phyloP scores from a whole-genome alignment of 805 yeast species.

The Tetrapisispora pingtungensis region DNA sequence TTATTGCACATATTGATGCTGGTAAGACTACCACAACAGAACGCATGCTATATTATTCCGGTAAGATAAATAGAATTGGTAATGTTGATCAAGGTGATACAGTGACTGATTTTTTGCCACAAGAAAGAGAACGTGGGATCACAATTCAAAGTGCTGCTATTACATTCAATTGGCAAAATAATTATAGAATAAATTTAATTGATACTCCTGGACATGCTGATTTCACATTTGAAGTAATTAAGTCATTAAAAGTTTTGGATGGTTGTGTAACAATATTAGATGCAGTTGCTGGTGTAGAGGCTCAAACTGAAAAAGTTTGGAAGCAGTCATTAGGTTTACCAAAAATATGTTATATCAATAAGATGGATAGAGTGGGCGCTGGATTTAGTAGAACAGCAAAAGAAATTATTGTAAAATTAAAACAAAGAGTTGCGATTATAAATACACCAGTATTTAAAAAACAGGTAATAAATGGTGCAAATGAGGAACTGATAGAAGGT shows the following conservation, averaged over 20 bases:
- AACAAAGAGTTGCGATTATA: conserved; percentile 63
- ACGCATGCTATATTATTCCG: conserved; percentile 84
- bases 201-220: conserved; percentile 99
- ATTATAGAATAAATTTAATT: conserved; percentile 66
- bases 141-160: conserved; percentile 96
- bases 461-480: conserved; percentile 21
- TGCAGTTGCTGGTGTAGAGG: conserved; percentile 96
- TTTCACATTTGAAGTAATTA: conserved; percentile 85
- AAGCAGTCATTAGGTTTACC: conserved; percentile 75
- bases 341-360: conserved; percentile 70
- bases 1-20: conserved; percentile 98
- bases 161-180: conserved; percentile 70
- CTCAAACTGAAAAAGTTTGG: conserved; percentile 98
- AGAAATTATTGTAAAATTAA: conserved; percentile 67
- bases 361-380: conserved; percentile 95
- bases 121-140: conserved; percentile 87
- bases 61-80: conserved; percentile 71
- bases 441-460: conserved; percentile 63
- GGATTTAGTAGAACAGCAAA: conserved; percentile 85
- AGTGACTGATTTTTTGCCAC: conserved; percentile 82
- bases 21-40: conserved; percentile 98
- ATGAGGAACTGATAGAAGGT: conserved; percentile 37
- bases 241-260: conserved; percentile 84
- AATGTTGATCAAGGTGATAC: conserved; percentile 96
- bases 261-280: conserved; percentile 91